These are phyloP conservation scores for Podaxis sp. DNA, from an alignment of 768 basidiomycete species.

Conservation along the genomic window DNA sequence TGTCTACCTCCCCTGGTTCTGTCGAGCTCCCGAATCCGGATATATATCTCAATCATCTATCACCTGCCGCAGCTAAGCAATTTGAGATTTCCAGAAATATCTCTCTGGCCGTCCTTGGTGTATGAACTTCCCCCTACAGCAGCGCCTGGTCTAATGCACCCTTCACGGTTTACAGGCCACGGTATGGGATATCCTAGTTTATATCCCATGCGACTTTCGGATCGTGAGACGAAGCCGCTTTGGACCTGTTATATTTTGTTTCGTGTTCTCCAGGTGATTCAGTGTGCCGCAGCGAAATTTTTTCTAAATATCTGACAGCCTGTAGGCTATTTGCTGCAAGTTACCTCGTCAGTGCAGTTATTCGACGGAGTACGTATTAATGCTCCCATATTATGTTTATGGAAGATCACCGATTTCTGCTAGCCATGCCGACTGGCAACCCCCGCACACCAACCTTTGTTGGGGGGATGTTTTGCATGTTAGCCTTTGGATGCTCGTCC, in stretches of 20 bases:
- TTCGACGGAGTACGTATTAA: neutral
- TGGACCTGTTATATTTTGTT: neutral
- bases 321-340: neutral
- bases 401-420: neutral
- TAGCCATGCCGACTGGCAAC: neutral
- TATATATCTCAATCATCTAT: neutral
- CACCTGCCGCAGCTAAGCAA: neutral
- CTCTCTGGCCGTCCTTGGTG: neutral
- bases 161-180: neutral
- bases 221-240: neutral
- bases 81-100: neutral
- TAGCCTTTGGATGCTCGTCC: conserved; percentile 12
- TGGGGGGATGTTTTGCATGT: neutral
- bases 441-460: neutral
- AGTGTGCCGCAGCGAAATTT: neutral
- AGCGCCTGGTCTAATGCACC: no score
- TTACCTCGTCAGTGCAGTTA: neutral
- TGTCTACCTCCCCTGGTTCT: no score
- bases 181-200: conserved; percentile 3
- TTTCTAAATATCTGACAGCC: neutral
- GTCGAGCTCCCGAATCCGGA: neutral
- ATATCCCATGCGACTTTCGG: neutral
- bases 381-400: neutral
- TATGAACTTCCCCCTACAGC: neutral
- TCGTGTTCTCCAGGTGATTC: neutral